A percentile compares a stretch with the other conserved stretches of the same genome.
These are phyloP conservation scores for Nannochloris sp. DNA, from an alignment of 139 green algal genomes.

Conservation along the genomic window DNA sequence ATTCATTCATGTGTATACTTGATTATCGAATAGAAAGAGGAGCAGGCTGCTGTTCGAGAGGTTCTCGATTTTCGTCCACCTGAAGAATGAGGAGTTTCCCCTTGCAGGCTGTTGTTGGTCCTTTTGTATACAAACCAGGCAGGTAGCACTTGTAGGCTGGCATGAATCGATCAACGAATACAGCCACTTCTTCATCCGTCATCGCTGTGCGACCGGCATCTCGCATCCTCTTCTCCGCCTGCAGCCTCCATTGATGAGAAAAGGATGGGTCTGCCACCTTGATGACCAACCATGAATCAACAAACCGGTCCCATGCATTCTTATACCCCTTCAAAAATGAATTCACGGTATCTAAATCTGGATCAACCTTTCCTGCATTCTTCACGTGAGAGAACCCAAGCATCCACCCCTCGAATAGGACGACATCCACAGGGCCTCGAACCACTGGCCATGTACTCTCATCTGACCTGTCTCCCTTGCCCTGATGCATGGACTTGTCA, in stretches of 20 bases:
- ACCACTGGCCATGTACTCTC: constrained; percentile 49
- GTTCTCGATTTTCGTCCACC: constrained; percentile 45
- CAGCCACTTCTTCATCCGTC: constrained; percentile 74
- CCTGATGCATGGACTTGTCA: constrained; percentile 77
- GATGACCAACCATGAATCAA: constrained; percentile 93
- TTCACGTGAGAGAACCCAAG: constrained; percentile 64
- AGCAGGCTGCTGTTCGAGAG: background rate
- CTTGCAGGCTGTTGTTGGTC: constrained; percentile 56
- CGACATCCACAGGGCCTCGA: constrained; percentile 64
- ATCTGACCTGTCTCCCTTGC: constrained; percentile 71
- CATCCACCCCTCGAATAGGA: constrained; percentile 99
- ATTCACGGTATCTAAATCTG: constrained; percentile 64
- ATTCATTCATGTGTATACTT: too few species aligned
- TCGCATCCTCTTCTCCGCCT: constrained; percentile 86
- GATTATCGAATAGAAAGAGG: background rate
- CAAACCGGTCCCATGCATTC: constrained; percentile 57
- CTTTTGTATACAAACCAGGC: constrained; percentile 55
- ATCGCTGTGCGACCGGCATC: constrained; percentile 75
- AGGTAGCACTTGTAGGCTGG: constrained; percentile 96
- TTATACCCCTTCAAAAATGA: constrained; percentile 58
- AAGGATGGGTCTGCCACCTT: constrained; percentile 63
- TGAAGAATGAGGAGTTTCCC: constrained; percentile 60
- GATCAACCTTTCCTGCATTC: constrained; percentile 34
- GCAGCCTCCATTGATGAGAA: constrained; percentile 62
- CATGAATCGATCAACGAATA: constrained; percentile 93